These are phyloP conservation scores for Orbilia ellipsospora DNA, from an alignment of 2,329 filamentous ascomycete species.

Conservation along the genomic window DNA sequence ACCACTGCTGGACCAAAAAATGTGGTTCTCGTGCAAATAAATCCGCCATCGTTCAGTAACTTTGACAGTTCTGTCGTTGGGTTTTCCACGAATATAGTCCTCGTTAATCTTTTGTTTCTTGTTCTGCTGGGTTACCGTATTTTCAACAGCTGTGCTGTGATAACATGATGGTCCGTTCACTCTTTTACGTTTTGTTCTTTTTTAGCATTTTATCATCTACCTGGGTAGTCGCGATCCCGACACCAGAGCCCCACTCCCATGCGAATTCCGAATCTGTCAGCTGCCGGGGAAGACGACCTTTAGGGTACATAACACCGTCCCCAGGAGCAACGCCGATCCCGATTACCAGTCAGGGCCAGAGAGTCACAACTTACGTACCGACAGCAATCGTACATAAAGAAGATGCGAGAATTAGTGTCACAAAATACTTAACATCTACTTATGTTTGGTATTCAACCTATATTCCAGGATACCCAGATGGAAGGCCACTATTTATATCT, in stretches of 20 bases:
- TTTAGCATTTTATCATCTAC: constrained; percentile 22
- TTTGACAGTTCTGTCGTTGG: constrained; percentile 32
- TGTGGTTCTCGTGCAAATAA: background rate
- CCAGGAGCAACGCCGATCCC: constrained; percentile 28
- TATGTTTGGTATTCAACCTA: constrained; percentile 53
- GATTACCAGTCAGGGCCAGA: constrained; percentile 38
- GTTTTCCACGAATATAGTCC: background rate
- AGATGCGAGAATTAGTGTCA: background rate
- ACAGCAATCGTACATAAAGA: background rate
- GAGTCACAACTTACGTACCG: constrained; percentile 39
- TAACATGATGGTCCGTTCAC: constrained; percentile 33
- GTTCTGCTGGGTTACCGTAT: background rate
- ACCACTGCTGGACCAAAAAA: background rate
- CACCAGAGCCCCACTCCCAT: background rate
- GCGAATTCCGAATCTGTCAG: background rate
- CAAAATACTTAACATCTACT: constrained; percentile 30
- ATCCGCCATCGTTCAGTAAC: constrained; percentile 10
- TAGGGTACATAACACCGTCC: constrained; percentile 35
- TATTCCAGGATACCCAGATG: constrained; percentile 16
- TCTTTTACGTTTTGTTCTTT: constrained; percentile 30
- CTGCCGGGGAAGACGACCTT: constrained; percentile 7
- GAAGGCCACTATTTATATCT: constrained; percentile 31
- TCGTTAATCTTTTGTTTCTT: constrained; percentile 5
- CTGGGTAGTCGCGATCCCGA: constrained; percentile 3
- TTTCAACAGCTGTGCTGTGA: constrained; percentile 39